phyloP scores from a whole-genome alignment of 768 basidiomycete species.

The Boletellus sp. region DNA sequence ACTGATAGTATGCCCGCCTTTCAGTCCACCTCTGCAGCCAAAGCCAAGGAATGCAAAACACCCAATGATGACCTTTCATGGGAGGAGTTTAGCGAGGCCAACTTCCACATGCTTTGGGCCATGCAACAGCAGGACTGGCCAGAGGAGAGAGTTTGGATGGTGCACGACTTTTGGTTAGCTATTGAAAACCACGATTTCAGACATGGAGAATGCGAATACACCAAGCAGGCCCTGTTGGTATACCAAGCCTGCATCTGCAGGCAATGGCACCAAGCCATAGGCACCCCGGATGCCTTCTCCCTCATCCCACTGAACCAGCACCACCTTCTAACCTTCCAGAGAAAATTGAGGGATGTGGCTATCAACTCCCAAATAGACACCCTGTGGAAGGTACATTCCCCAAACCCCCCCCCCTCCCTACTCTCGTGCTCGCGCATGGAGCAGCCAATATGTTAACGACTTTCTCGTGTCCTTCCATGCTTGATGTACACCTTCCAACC shows the following conservation, averaged over 20 bases:
- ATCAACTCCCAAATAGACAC: neutral
- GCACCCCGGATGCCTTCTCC: neutral
- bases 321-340: neutral
- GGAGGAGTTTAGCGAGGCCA: conserved; percentile 4
- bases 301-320: neutral
- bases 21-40: neutral
- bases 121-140: neutral
- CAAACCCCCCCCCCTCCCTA: too few relatives aligned
- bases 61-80: neutral
- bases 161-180: neutral
- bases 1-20: neutral
- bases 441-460: too few relatives aligned
- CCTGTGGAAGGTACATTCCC: neutral
- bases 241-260: neutral
- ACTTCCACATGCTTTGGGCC: neutral
- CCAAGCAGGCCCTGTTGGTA: neutral
- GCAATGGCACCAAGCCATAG: neutral
- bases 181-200: neutral
- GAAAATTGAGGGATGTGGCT: neutral
- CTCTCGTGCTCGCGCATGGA: too few relatives aligned
- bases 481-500: too few relatives aligned
- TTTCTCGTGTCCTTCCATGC: too few relatives aligned
- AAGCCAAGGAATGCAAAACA: neutral
- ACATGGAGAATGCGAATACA: neutral
- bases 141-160: neutral